Evolutionary conservation across 495 filamentous ascomycete genomes (phyloP).

Genomic region (Pseudoneurospora amorphoporcata): DNA sequence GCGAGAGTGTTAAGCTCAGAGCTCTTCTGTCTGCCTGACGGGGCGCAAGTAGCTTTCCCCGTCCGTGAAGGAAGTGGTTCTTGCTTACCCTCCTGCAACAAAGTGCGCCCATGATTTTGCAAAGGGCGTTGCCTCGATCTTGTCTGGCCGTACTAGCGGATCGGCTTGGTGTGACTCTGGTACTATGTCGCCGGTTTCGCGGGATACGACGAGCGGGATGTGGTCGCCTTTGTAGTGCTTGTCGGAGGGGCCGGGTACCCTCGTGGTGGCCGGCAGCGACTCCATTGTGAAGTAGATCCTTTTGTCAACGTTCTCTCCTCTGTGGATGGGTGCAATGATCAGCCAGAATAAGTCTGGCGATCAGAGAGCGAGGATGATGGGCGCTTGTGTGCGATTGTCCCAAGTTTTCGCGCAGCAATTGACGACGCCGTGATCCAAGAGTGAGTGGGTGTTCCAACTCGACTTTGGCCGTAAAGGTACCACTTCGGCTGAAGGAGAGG

Average conservation of each 20-base stretch:
- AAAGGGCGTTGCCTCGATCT: conserved; percentile 35
- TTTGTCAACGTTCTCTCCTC: not conserved
- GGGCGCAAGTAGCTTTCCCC: not conserved
- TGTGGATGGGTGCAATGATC: not conserved
- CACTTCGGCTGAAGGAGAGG: not conserved
- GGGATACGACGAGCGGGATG: conserved; percentile 41
- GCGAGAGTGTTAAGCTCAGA: not conserved
- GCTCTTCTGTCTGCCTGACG: not conserved
- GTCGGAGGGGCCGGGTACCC: conserved; percentile 9
- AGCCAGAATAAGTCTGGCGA: not conserved
- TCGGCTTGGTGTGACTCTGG: conserved; percentile 31
- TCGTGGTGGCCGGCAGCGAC: conserved; percentile 12
- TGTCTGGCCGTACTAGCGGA: conserved; percentile 18
- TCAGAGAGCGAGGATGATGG: not conserved
- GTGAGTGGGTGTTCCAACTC: not conserved
- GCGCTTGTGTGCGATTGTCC: not conserved
- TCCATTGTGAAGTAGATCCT: conserved; percentile 11
- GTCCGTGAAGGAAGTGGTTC: not conserved
- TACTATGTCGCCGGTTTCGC: conserved; percentile 50
- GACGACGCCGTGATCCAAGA: not conserved
- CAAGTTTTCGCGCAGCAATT: not conserved
- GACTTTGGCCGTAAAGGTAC: not conserved
- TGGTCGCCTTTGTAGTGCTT: conserved; percentile 11
- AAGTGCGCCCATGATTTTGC: conserved; percentile 83
- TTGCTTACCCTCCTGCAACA: conserved; percentile 70